phyloP scores from a whole-genome alignment of 192 early-diverging fungal species.

The Linnemannia schmuckeri region DNA sequence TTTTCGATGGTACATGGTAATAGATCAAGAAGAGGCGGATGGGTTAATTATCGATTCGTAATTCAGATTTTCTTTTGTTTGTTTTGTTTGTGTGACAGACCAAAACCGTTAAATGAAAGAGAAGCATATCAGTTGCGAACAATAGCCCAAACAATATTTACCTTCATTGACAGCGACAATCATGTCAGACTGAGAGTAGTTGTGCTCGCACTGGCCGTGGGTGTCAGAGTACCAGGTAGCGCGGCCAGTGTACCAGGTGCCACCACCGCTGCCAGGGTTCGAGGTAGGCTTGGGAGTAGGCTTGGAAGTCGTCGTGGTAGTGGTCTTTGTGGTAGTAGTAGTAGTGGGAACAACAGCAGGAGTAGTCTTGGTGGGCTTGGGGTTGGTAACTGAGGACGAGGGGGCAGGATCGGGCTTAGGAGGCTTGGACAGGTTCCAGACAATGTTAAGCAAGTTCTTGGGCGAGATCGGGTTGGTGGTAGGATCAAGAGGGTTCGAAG shows the following conservation, averaged over 20 bases:
- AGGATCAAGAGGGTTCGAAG: conserved; percentile 13
- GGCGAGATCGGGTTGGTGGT: conserved; percentile 30
- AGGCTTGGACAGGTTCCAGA: conserved; percentile 24
- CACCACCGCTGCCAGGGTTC: conserved; percentile 16
- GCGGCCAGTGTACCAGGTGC: conserved; percentile 26
- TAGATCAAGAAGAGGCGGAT: not conserved
- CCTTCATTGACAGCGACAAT: conserved; percentile 54
- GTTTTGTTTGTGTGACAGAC: not conserved
- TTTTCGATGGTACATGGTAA: not conserved
- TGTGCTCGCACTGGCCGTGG: conserved; percentile 41
- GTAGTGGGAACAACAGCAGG: not conserved
- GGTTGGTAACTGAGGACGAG: not conserved
- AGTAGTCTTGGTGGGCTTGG: conserved; percentile 9
- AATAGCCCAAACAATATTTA: not conserved
- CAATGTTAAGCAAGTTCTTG: conserved; percentile 21
- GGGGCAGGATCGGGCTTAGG: not conserved
- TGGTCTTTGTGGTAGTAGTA: conserved; percentile 5
- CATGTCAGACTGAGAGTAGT: conserved; percentile 48
- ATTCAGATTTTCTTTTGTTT: not conserved
- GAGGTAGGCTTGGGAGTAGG: conserved; percentile 11
- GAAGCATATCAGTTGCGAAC: not conserved
- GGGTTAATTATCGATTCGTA: not conserved
- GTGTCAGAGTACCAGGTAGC: conserved; percentile 56
- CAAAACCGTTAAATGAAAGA: not conserved
- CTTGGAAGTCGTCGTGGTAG: conserved; percentile 13